phyloP scores from a whole-genome alignment of 116 monocot genomes.

The Zostera marina region DNA sequence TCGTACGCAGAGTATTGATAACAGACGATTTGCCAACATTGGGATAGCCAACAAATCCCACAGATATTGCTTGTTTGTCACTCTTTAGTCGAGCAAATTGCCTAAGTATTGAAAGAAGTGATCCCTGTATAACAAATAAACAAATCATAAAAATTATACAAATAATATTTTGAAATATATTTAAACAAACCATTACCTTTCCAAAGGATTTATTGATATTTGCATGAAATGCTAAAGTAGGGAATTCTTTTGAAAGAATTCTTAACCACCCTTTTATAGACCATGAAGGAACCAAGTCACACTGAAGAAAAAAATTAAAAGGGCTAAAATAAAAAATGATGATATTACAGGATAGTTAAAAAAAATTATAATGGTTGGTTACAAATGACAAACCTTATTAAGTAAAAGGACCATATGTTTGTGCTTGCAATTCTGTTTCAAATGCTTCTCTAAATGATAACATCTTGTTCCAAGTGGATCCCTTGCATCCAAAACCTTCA shows the following conservation, averaged over 20 bases:
- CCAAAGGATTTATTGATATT: constrained; percentile 90
- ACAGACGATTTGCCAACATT: constrained; percentile 99
- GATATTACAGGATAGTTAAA: not conserved
- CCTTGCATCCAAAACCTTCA: constrained; percentile 59
- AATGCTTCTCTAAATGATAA: constrained; percentile 76
- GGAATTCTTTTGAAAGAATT: constrained; percentile 59
- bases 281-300: constrained; percentile 93
- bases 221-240: constrained; percentile 91
- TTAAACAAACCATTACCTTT: constrained; percentile 29
- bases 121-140: constrained; percentile 32
- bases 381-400: constrained; percentile 49
- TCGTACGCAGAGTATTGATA: constrained; percentile 83
- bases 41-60: constrained; percentile 94
- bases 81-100: constrained; percentile 84
- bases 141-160: not conserved
- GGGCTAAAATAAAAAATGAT: not conserved
- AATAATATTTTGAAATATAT: not conserved
- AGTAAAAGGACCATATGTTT: constrained; percentile 86
- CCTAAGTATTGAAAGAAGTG: constrained; percentile 80
- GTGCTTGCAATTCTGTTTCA: constrained; percentile 83
- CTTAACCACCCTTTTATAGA: constrained; percentile 90
- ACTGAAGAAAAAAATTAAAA: constrained; percentile 22
- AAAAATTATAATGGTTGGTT: not conserved
- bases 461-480: constrained; percentile 78
- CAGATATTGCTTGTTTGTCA: constrained; percentile 96